Conservation (phyloP, 1,284 basidiomycete genomes). For the Irpex sp. region DNA sequence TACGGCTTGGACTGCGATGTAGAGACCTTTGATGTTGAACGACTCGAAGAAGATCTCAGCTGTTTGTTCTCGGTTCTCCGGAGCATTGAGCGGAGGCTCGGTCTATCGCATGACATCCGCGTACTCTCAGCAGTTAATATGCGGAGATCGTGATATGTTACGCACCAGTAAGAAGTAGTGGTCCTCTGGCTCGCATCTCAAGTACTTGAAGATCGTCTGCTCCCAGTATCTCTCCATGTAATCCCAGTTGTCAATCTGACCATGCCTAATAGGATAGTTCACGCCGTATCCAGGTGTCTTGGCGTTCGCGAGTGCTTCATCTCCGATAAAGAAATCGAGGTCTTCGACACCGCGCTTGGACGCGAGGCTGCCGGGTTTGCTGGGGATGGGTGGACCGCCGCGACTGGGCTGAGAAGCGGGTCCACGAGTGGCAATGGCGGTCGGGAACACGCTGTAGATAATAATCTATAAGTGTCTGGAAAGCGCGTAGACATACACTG, state of each 20-base stretch:
- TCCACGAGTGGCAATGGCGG: conserved; percentile 88
- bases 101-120: conserved; percentile 53
- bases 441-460: conserved; percentile 78
- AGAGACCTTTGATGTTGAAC: conserved; percentile 96
- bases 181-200: conserved; percentile 97
- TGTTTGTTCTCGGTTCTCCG: conserved; percentile 98
- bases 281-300: conserved; percentile 91
- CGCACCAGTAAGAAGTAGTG: conserved; percentile 96
- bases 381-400: conserved; percentile 67
- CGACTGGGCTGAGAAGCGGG: conserved; percentile 61
- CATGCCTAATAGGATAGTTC: conserved; percentile 96
- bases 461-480: not conserved
- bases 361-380: conserved; percentile 90
- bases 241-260: conserved; percentile 99
- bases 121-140: too few relatives aligned
- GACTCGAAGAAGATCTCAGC: conserved; percentile 99
- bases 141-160: conserved; percentile 14
- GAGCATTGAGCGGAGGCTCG: conserved; percentile 96
- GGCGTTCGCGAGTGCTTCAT: conserved; percentile 93
- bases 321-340: conserved; percentile 99
- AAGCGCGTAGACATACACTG: conserved; percentile 2
- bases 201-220: conserved; percentile 99
- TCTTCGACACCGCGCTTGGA: conserved; percentile 98
- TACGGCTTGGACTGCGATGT: conserved; percentile 99
- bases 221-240: conserved; percentile 99